Conservation (phyloP, 2,329 filamentous ascomycete species). For the Exserohilum rostratum region DNA sequence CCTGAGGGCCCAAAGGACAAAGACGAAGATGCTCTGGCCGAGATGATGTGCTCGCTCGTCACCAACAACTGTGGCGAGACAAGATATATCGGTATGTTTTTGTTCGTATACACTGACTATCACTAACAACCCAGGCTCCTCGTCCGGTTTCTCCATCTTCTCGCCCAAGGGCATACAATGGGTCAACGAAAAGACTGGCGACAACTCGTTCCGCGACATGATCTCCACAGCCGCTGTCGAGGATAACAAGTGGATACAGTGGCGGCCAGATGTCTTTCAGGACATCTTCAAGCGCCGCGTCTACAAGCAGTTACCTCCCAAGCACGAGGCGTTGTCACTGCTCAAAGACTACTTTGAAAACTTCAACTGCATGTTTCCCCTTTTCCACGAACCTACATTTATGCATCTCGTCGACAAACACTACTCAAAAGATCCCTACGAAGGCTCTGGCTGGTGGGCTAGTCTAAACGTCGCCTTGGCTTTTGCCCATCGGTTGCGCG, state of each 20-base stretch:
- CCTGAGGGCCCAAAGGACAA: slow-evolving; percentile 46
- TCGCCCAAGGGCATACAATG: slow-evolving; percentile 97
- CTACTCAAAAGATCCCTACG: slow-evolving; percentile 89
- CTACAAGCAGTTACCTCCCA: slow-evolving; percentile 82
- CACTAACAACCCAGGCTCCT: slow-evolving; percentile 69
- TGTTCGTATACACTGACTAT: slow-evolving; percentile 9
- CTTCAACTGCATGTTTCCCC: slow-evolving; percentile 98
- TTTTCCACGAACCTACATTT: slow-evolving; percentile 97
- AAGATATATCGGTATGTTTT: slow-evolving; percentile 80
- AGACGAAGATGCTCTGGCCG: slow-evolving; percentile 86
- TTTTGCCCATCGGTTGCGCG: slow-evolving; percentile 88
- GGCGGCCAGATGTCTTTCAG: slow-evolving; percentile 96
- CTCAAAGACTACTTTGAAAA: slow-evolving; percentile 96
- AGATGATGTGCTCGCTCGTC: slow-evolving; percentile 98
- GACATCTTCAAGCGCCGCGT: slow-evolving; percentile 87
- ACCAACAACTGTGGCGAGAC: slow-evolving; percentile 96
- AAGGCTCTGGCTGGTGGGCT: slow-evolving; percentile 98
- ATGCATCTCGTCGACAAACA: slow-evolving; percentile 96
- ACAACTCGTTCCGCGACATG: slow-evolving; percentile 92
- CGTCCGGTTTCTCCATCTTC: slow-evolving; percentile 98
- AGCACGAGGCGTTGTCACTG: slow-evolving; percentile 84
- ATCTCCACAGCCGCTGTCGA: slow-evolving; percentile 86
- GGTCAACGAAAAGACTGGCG: slow-evolving; percentile 98
- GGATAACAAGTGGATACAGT: slow-evolving; percentile 94
- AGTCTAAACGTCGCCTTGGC: slow-evolving; percentile 92